A percentile compares a stretch with the other conserved stretches of the same genome.
Conservation (phyloP, 2,329 filamentous ascomycete genomes). For the Paecilomyces dactylethromorphus region DNA sequence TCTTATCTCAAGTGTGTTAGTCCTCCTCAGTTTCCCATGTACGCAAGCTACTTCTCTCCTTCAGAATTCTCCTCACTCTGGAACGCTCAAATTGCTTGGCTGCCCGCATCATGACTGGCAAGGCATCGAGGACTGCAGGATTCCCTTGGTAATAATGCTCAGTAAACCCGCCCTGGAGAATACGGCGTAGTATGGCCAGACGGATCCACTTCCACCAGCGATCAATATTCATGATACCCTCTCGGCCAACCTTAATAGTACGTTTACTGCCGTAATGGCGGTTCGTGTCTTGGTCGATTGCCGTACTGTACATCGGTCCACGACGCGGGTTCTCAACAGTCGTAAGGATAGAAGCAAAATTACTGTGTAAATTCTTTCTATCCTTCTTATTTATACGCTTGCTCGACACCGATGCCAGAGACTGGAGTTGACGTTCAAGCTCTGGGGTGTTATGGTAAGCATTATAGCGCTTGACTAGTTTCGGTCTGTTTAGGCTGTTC, state of each 20-base stretch:
- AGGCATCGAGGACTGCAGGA: conserved; percentile 52
- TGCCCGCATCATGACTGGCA: conserved; percentile 43
- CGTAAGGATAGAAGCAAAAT: conserved; percentile 60
- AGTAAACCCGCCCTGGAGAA: conserved; percentile 57
- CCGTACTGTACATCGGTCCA: conserved; percentile 61
- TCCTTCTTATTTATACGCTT: conserved; percentile 61
- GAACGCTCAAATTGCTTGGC: conserved; percentile 17
- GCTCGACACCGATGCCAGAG: conserved; percentile 54
- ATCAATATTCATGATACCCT: conserved; percentile 58
- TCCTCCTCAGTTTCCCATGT: neutral
- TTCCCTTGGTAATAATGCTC: conserved; percentile 57
- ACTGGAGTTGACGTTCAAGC: conserved; percentile 52
- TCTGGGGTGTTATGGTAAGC: conserved; percentile 59
- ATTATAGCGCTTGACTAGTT: conserved; percentile 57
- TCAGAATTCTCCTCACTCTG: conserved; percentile 5
- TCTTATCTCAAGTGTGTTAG: neutral
- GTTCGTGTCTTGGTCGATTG: conserved; percentile 55
- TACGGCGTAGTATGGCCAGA: conserved; percentile 53
- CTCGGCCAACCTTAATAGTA: conserved; percentile 51
- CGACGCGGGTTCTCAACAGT: conserved; percentile 61
- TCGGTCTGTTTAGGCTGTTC: conserved; percentile 31
- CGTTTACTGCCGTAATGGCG: conserved; percentile 56
- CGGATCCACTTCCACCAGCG: conserved; percentile 68
- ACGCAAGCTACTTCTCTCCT: neutral
- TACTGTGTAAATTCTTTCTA: conserved; percentile 58